phyloP scores from a whole-genome alignment of 2,329 filamentous ascomycete genomes.

The Sarocladium strictum region DNA sequence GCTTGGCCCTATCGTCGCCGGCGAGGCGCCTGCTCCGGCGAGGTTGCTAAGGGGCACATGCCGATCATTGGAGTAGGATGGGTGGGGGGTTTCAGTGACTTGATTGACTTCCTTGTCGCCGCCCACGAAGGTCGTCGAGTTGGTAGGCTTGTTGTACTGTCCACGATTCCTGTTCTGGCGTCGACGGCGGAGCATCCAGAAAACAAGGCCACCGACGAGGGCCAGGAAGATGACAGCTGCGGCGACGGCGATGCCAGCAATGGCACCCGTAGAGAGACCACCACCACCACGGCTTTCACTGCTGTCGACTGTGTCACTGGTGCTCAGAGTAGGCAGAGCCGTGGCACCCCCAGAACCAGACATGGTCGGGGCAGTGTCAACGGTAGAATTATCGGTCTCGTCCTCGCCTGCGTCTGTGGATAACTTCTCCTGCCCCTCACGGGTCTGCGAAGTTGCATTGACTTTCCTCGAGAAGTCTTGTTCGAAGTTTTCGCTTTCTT shows the following conservation, averaged over 20 bases:
- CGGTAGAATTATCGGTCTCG: too few relatives aligned
- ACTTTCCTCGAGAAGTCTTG: too few relatives aligned
- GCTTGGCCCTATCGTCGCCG: background rate
- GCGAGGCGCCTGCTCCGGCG: background rate
- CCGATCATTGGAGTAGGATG: constrained; percentile 34
- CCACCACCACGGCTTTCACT: constrained; percentile 13
- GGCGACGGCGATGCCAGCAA: constrained; percentile 42
- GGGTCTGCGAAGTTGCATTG: background rate
- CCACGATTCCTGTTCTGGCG: constrained; percentile 19
- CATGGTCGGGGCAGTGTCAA: too few relatives aligned
- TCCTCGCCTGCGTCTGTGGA: too few relatives aligned
- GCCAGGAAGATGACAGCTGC: constrained; percentile 30
- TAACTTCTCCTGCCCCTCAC: too few relatives aligned
- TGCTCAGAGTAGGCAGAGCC: too few relatives aligned
- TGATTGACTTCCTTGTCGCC: constrained; percentile 38
- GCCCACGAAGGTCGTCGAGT: constrained; percentile 28
- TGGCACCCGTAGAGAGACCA: constrained; percentile 35
- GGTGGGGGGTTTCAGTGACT: constrained; percentile 32
- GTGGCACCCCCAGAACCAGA: too few relatives aligned
- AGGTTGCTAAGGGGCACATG: constrained; percentile 16
- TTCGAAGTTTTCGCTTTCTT: background rate
- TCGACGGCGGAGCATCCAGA: constrained; percentile 38
- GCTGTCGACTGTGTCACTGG: too few relatives aligned
- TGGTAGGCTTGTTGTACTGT: background rate
- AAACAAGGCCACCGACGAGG: constrained; percentile 32